Percentiles rank a stretch among this genome's conserved stretches.
These are phyloP conservation scores for Discostella stelligeroides DNA, from an alignment of 108 stramenopile species.

Conservation along the genomic window DNA sequence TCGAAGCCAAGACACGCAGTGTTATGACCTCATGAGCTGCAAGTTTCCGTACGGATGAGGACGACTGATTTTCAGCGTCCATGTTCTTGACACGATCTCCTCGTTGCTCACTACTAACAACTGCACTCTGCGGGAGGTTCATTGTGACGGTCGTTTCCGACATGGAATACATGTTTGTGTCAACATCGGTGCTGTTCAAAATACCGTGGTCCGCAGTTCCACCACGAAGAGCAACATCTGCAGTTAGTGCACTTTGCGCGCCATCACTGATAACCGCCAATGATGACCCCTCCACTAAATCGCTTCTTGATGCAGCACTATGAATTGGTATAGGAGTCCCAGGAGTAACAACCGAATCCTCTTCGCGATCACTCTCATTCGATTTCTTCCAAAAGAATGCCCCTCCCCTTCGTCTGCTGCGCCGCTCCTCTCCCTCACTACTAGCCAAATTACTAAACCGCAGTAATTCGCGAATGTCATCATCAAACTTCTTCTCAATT, in stretches of 20 bases:
- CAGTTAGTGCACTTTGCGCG: not conserved
- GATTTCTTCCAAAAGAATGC: constrained; percentile 46
- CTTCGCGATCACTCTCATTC: too few relatives aligned
- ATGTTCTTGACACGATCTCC: not conserved
- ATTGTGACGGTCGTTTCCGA: not conserved
- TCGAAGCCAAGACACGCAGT: constrained; percentile 42
- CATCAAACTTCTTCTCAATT: constrained; percentile 55
- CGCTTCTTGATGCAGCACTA: not conserved
- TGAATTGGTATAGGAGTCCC: not conserved
- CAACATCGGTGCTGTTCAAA: not conserved
- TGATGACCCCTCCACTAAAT: not conserved
- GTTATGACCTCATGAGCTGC: constrained; percentile 40
- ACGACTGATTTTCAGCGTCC: not conserved
- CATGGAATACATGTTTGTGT: constrained; percentile 4
- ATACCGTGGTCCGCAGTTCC: not conserved
- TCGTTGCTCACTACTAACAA: not conserved
- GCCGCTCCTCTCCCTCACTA: constrained; percentile 20
- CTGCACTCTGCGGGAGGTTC: not conserved
- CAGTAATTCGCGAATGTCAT: constrained; percentile 50
- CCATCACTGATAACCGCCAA: not conserved
- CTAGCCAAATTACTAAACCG: constrained; percentile 27
- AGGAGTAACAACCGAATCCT: not conserved
- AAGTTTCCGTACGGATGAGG: constrained; percentile 22
- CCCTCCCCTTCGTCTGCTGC: constrained; percentile 24
- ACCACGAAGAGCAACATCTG: constrained; percentile 18